Evolutionary conservation across 2,329 filamentous ascomycete species (phyloP), one percentile per base, ranked within the genome.

Genomic region (Cladorrhinum sp.): DNA sequence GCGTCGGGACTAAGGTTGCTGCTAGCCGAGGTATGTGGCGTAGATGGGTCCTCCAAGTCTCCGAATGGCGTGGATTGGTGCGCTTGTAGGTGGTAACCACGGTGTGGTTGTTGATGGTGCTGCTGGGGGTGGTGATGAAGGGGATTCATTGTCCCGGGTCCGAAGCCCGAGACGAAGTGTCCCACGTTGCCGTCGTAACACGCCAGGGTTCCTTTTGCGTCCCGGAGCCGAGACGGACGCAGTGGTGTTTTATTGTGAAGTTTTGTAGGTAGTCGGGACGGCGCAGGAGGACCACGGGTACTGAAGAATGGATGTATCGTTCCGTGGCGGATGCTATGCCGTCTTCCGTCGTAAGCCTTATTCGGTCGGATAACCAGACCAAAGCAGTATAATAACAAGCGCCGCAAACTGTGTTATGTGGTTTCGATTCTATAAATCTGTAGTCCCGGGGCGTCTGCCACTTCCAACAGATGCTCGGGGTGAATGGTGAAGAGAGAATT

Each of bases 71-170:
- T 28, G 23, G 58, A 30, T 23, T 70, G 67, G 66, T 69, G 69
- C 57, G 57, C 20, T 8, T 36, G 52, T 23, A 54, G 20, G 39
- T 69, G 65, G 23, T 52, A 23, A 30, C 30, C 60, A 65, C 69
- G 65, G 61, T 67, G 33, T 39, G 46, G 33, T 12, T 18, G 51
- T 30, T 24, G 64, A 21, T 36, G 55, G 50, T 36, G 8, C 12
- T 21, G 30, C 3, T 48, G 23, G n/a, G 72, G 52, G 76, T 26
- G 39, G 4, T 57, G 36, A 49, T 20, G 42, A 18, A 46, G 16
- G 18, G 71, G 28, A n/a, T 71, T 72, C 76, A 79, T 77, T 62
- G 71, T 70, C 71, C 73, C 72, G 61, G 71, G 65, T 66, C 68
- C 70, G 65, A 71, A 72, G 63, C 71, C 73, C 69, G 71, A 69